Base-by-base conservation (phyloP, 2,329 filamentous ascomycete genomes). In the Colletotrichum sp. region DNA sequence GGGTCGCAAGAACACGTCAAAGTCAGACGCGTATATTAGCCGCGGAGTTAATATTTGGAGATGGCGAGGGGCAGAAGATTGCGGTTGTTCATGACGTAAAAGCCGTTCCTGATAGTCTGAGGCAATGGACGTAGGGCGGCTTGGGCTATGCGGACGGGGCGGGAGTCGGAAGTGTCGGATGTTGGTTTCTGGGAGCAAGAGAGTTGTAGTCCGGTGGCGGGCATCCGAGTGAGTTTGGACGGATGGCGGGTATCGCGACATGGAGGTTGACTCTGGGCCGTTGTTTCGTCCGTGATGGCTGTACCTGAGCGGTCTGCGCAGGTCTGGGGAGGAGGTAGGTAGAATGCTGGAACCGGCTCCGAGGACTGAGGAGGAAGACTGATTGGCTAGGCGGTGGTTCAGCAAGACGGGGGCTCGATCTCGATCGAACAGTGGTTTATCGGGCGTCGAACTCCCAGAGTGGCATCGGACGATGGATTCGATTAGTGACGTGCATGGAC, bases 111-210 rank as follows among this genome's bases (percentile, higher is more conserved):
- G 13, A 39, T 39, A 32, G 16, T 27, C 34, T 30, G 44, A 48
- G 34, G 65, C 64, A 52, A 27, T 39, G 63, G 27, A 34, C n/a
- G 57, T 64, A 72, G 61, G 61, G 55, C 55, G 61, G 68, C 25
- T 44, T 28, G 19, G 32, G 32, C 63, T n/a, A 72, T 16, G 39
- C 64, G 48, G 48, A 73, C 44, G 64, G 65, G 59, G 64, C 64
- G 74, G 71, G 55, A 60, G 64, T 36, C 70, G 74, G 74, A 76
- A 69, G 59, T 74, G 70, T 74, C 74, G 74, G 74, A 65, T 8
- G 28, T 76, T 73, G 64, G 65, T 69, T 73, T 59, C 64, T 69
- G 69, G 27, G n/a, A 32, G 39, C 8, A 69, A 57, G 68, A 65
- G 32, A 34, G 44, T 59, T 30, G 34, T 64, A 16, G 64, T 32